These are phyloP conservation scores for Raddia distichophylla DNA, from an alignment of 176 grass and related monocot species.

Conservation along the genomic window DNA sequence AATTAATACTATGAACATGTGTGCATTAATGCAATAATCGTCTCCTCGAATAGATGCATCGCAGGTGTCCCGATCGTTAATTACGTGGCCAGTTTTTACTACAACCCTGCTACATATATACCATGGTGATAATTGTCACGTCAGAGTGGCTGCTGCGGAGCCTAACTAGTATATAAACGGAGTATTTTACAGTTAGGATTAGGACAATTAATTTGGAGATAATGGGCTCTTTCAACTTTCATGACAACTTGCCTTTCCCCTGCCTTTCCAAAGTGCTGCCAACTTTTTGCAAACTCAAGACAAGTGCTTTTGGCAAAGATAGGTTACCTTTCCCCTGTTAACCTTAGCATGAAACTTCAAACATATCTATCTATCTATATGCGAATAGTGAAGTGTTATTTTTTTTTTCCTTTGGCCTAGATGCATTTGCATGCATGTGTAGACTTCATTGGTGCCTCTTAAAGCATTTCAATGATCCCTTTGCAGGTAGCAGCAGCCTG, in stretches of 20 bases:
- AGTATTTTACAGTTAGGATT: conserved; percentile 42
- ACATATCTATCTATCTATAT: neutral
- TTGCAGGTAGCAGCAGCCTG: conserved; percentile 27
- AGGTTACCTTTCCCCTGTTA: conserved; percentile 32
- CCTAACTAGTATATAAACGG: neutral
- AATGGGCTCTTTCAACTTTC: conserved; percentile 43
- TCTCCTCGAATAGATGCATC: too few relatives aligned
- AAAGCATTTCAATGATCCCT: conserved; percentile 47
- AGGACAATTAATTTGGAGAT: conserved; percentile 48
- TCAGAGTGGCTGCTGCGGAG: conserved; percentile 11
- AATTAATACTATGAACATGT: too few relatives aligned
- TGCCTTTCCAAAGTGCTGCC: conserved; percentile 57
- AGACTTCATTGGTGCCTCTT: conserved; percentile 39
- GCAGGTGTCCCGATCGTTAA: too few relatives aligned
- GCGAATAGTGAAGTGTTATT: neutral
- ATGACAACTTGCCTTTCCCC: conserved; percentile 41
- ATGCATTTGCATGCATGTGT: neutral
- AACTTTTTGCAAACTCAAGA: conserved; percentile 57
- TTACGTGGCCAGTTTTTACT: neutral
- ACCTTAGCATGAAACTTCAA: conserved; percentile 44
- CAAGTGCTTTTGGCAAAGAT: conserved; percentile 52
- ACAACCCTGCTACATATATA: too few relatives aligned
- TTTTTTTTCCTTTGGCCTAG: conserved; percentile 8
- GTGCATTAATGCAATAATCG: too few relatives aligned
- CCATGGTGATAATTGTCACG: conserved; percentile 14